Evolutionary conservation across 371 early-diverging fungal species (phyloP), one percentile per base, ranked within the genome.

Genomic region (Chytridiales sp.): DNA sequence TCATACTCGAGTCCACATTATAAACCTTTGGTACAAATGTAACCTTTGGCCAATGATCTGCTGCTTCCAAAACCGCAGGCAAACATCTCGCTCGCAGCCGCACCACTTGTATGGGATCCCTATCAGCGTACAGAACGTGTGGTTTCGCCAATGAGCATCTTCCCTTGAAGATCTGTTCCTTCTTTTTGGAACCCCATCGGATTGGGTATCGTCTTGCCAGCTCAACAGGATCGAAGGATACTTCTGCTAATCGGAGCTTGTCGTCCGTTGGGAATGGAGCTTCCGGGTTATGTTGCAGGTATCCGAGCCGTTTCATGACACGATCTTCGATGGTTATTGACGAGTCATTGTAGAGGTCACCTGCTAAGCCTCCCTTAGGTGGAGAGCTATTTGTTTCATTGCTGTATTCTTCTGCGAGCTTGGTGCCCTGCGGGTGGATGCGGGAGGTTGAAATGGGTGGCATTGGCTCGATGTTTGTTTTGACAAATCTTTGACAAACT

Each of bases 181-280:
- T 54, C 42, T 8, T 38, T 15, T 22, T 15, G 22, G 41, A 40
- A 39, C 24, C 41, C 54, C 54, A 54, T 11, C 41, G 34, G 5
- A 41, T 17, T 15, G 39, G 15, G 24, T 41, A 54, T 9, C 41
- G 11, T 3, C 17, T 6, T 4, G 54, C 39, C 24, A 54, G 54
- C 39, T 54, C 24, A 8, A 6, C 26, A n/a, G 26, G 27, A 24
- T 54, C 29, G 26, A 54, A 54, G 30, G 21, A 40, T 8, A 54
- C 6, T 29, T 54, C 54, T 17, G 21, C 8, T 6, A 54, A 42
- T 15, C 54, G 54, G 15, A 6, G 3, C 13, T 22, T n/a, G 36
- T 54, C 54, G 29, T 54, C 54, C n/a, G n/a, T n/a, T n/a, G n/a
- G n/a, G n/a, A n/a, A n/a, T n/a, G n/a, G n/a, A n/a, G n/a, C n/a